A percentile compares a stretch with the other conserved stretches of the same genome.
Evolutionary conservation across 495 filamentous ascomycete genomes (phyloP).

Genomic region (Aspergillus incahuasiensis): DNA sequence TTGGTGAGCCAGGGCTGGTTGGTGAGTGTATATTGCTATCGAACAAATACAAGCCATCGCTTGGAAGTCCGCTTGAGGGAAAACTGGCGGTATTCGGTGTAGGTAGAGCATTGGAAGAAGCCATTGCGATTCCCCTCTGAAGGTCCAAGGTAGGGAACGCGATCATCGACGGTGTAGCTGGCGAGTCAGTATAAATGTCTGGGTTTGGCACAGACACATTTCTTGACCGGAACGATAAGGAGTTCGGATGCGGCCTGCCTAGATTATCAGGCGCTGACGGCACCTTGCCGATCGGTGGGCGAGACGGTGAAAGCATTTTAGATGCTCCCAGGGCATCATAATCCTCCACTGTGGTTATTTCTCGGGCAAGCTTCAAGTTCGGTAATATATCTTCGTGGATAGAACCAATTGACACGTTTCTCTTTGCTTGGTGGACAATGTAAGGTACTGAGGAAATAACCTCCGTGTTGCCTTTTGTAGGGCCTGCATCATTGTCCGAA

Average conservation of each 20-base stretch:
- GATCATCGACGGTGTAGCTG: conserved; percentile 67
- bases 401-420: conserved; percentile 33
- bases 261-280: conserved; percentile 52
- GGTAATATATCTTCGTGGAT: conserved; percentile 23
- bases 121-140: conserved; percentile 39
- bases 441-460: conserved; percentile 22
- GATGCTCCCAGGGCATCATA: conserved; percentile 35
- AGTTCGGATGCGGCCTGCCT: conserved; percentile 73
- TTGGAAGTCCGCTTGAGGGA: conserved; percentile 48
- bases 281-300: conserved; percentile 43
- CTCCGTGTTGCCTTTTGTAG: conserved; percentile 15
- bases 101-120: conserved; percentile 59
- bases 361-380: conserved; percentile 34
- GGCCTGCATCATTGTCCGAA: conserved; percentile 30
- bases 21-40: conserved; percentile 78
- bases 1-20: conserved; percentile 61
- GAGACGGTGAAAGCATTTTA: conserved; percentile 38
- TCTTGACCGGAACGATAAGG: conserved; percentile 64
- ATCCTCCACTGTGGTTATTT: conserved; percentile 36
- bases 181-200: conserved; percentile 63
- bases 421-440: conserved; percentile 21
- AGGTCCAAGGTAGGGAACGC: conserved; percentile 55
- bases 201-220: conserved; percentile 71
- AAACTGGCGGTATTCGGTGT: conserved; percentile 62
- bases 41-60: conserved; percentile 75